Evolutionary conservation across 2,329 filamentous ascomycete genomes (phyloP).

Genomic region (Alternaria conjuncta): DNA sequence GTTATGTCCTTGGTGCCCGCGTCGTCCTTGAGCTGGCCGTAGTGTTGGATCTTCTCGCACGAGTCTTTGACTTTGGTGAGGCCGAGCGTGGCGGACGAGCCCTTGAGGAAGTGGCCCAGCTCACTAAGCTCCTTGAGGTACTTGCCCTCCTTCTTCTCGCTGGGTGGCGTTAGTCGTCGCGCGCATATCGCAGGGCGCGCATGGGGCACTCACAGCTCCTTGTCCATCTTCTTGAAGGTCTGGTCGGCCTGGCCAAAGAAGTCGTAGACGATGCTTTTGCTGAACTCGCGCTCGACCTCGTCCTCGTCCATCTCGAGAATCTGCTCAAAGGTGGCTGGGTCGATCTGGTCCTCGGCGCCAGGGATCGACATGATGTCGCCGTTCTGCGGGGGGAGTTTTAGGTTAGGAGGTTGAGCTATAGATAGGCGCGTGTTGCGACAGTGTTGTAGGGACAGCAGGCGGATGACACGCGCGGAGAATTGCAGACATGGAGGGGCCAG

Average conservation of each 20-base stretch:
- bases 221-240: slow-evolving; percentile 86
- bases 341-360: slow-evolving; percentile 78
- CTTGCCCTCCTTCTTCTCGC: slow-evolving; percentile 63
- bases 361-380: slow-evolving; percentile 54
- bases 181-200: neutral
- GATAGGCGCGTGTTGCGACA: slow-evolving; percentile 1
- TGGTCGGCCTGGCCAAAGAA: slow-evolving; percentile 91
- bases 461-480: slow-evolving; percentile 7
- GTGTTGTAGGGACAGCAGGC: neutral
- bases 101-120: slow-evolving; percentile 95
- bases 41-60: slow-evolving; percentile 97
- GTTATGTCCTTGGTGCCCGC: slow-evolving; percentile 71
- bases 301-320: slow-evolving; percentile 99
- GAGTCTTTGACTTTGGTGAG: slow-evolving; percentile 88
- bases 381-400: slow-evolving; percentile 24
- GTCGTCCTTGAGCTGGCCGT: slow-evolving; percentile 80
- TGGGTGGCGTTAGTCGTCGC: slow-evolving; percentile 48
- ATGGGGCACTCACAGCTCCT: slow-evolving; percentile 71
- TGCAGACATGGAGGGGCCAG: slow-evolving; percentile 21
- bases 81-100: slow-evolving; percentile 92
- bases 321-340: slow-evolving; percentile 83
- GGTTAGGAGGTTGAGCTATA: neutral
- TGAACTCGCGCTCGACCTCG: slow-evolving; percentile 84
- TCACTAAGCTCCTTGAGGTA: slow-evolving; percentile 74
- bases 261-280: slow-evolving; percentile 82